Evolutionary conservation across 2,329 filamentous ascomycete genomes (phyloP).

Genomic region (Dryadomyces sulphureus): DNA sequence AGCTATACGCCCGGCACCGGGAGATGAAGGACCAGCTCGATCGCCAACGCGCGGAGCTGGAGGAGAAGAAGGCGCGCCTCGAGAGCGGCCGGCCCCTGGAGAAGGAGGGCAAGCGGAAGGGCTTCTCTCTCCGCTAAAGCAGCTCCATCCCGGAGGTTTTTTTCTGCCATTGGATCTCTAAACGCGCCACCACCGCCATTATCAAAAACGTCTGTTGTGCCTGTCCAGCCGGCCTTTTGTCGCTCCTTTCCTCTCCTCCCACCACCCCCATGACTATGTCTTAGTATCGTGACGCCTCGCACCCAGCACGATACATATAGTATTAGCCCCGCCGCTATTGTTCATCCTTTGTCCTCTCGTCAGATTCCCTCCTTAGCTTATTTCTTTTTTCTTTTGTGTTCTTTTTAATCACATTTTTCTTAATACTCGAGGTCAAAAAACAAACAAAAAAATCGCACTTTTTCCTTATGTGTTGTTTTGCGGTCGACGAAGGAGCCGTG

Average conservation of each 20-base stretch:
- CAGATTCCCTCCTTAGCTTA: conserved; percentile 26
- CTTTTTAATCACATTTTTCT: conserved; percentile 29
- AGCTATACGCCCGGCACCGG: conserved; percentile 91
- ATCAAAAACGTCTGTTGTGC: no score
- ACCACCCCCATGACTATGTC: conserved; percentile 35
- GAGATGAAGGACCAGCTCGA: conserved; percentile 99
- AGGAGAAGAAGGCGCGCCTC: conserved; percentile 94
- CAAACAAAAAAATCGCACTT: not conserved
- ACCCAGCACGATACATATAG: conserved; percentile 29
- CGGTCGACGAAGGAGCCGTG: not conserved
- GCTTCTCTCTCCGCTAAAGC: conserved; percentile 88
- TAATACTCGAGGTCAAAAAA: conserved; percentile 24
- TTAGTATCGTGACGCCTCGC: conserved; percentile 40
- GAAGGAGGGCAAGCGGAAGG: conserved; percentile 98
- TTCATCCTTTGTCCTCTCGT: conserved; percentile 26
- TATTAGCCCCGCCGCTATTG: conserved; percentile 40
- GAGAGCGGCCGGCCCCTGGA: conserved; percentile 92
- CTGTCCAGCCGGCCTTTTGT: conserved; percentile 8
- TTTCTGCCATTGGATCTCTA: not conserved
- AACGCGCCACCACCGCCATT: no score
- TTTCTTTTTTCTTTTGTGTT: conserved; percentile 18
- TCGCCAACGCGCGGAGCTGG: conserved; percentile 82
- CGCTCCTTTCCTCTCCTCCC: conserved; percentile 14
- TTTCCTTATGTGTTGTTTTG: not conserved
- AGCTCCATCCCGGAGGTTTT: not conserved